Evolutionary conservation across 2,329 filamentous ascomycete species (phyloP).

Genomic region (Aspergillus ustus): DNA sequence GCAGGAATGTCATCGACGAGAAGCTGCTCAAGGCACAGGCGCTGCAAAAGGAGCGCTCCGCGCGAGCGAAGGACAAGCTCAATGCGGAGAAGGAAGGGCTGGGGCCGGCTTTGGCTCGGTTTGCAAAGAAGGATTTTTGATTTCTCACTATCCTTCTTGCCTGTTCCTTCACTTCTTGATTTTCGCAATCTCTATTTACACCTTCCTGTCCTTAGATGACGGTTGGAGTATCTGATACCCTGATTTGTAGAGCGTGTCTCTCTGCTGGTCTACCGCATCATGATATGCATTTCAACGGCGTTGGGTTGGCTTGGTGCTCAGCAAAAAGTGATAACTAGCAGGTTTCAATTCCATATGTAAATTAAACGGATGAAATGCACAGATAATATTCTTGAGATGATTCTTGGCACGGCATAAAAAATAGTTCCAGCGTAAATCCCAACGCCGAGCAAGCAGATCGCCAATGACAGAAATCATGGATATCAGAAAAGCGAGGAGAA

Average conservation of each 20-base stretch:
- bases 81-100: slow-evolving; percentile 73
- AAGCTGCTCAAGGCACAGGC: slow-evolving; percentile 86
- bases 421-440: slow-evolving; percentile 29
- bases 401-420: slow-evolving; percentile 27
- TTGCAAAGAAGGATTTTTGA: slow-evolving; percentile 68
- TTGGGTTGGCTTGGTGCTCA: not conserved
- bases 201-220: slow-evolving; percentile 2
- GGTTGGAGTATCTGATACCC: slow-evolving; percentile 16
- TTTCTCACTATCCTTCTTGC: slow-evolving; percentile 10
- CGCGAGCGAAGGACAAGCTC: slow-evolving; percentile 69
- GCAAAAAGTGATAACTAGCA: slow-evolving; percentile 12
- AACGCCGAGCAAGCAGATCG: slow-evolving; percentile 38
- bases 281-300: slow-evolving; percentile 20
- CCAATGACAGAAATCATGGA: slow-evolving; percentile 36
- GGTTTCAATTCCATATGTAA: slow-evolving; percentile 5
- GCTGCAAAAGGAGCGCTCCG: slow-evolving; percentile 70
- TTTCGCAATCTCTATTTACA: not conserved
- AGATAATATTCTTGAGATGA: slow-evolving; percentile 25
- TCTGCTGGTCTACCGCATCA: slow-evolving; percentile 16
- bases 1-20: slow-evolving; percentile 95
- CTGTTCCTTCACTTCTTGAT: not conserved
- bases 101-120: slow-evolving; percentile 83
- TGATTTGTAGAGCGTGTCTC: slow-evolving; percentile 11
- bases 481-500: slow-evolving; percentile 31
- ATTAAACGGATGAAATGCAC: slow-evolving; percentile 1